Evolutionary conservation across 2,329 filamentous ascomycete species (phyloP).

Genomic region (Neocucurbitaria cava): DNA sequence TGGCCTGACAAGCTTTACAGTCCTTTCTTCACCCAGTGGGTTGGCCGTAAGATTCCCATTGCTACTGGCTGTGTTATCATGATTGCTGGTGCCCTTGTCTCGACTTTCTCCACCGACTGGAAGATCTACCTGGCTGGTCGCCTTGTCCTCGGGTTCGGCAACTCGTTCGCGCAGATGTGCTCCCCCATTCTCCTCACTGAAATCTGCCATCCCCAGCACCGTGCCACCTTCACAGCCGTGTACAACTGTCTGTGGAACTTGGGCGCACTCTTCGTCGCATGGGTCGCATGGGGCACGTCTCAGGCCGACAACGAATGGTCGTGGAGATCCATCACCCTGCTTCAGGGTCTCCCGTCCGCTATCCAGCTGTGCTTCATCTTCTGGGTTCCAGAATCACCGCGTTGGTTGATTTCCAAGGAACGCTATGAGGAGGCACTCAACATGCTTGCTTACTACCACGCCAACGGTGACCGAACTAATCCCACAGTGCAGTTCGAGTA

Average conservation of each 20-base stretch:
- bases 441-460: slow-evolving; percentile 69
- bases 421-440: slow-evolving; percentile 67
- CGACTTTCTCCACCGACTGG: slow-evolving; percentile 33
- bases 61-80: slow-evolving; percentile 53
- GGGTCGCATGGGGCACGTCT: slow-evolving; percentile 57
- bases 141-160: slow-evolving; percentile 71
- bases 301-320: slow-evolving; percentile 56
- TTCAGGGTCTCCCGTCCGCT: slow-evolving; percentile 58
- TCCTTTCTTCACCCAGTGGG: slow-evolving; percentile 50
- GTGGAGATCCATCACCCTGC: slow-evolving; percentile 59
- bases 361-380: slow-evolving; percentile 70
- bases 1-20: neutral
- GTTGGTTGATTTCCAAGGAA: slow-evolving; percentile 70
- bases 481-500: slow-evolving; percentile 70
- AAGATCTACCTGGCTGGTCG: slow-evolving; percentile 64
- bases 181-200: slow-evolving; percentile 70
- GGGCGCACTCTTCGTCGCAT: slow-evolving; percentile 63
- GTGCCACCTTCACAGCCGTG: slow-evolving; percentile 67
- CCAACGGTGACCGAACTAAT: slow-evolving; percentile 64
- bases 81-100: slow-evolving; percentile 50
- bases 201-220: slow-evolving; percentile 72
- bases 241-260: slow-evolving; percentile 74
- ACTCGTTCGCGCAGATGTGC: slow-evolving; percentile 68
- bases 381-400: slow-evolving; percentile 65
- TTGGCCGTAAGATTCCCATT: slow-evolving; percentile 54